Percentiles rank a stretch among this genome's conserved stretches.
Evolutionary conservation across 1,284 basidiomycete genomes (phyloP).

Genomic region (Austropuccinia psidii): DNA sequence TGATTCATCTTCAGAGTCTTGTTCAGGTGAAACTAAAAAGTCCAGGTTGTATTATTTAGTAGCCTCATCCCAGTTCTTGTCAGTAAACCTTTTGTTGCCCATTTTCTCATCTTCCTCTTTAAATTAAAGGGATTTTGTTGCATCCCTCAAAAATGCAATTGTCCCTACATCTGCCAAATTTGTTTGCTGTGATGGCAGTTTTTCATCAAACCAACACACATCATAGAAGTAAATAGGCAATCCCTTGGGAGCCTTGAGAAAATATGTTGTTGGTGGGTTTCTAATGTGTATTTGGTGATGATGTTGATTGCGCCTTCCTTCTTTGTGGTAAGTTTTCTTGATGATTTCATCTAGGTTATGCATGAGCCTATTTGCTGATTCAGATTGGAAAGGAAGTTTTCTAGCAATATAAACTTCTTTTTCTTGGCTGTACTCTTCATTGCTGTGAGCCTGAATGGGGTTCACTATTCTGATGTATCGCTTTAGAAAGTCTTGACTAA

Average conservation of each 20-base stretch:
- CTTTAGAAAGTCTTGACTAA: neutral
- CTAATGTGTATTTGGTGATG: neutral
- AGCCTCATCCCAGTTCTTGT: neutral
- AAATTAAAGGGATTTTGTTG: neutral
- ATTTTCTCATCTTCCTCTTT: neutral
- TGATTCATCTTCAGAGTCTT: too few species aligned
- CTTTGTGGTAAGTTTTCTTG: neutral
- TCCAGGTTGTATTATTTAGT: neutral
- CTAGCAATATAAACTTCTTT: neutral
- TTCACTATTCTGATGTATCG: neutral
- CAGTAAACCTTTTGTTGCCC: neutral
- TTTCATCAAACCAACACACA: neutral
- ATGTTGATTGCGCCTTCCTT: neutral
- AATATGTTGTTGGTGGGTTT: neutral
- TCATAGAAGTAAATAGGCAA: constrained; percentile 18
- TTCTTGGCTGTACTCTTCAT: neutral
- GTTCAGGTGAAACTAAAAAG: too few species aligned
- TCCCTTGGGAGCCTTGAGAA: constrained; percentile 1
- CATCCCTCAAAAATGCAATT: neutral
- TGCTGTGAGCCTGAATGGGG: neutral
- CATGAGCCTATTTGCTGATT: neutral
- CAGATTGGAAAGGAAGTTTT: neutral
- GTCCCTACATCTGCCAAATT: neutral
- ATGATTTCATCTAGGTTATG: neutral
- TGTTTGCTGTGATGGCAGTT: neutral